Conservation (phyloP, 306 rosid species). For the Mimosa bimucronata region DNA sequence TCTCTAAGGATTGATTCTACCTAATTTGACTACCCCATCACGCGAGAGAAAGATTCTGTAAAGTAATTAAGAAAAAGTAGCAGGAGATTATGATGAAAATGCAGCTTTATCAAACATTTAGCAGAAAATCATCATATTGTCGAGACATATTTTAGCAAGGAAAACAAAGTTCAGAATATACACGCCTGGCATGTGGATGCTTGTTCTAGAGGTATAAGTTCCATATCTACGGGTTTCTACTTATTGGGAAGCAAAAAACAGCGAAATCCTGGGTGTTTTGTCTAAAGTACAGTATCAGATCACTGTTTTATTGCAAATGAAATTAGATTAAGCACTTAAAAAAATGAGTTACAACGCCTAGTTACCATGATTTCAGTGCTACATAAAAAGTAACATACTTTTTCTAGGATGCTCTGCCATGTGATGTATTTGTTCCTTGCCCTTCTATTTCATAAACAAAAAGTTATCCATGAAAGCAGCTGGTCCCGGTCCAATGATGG, state of each 20-base stretch:
- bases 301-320: conserved; percentile 28
- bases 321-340: conserved; percentile 29
- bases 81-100: background rate
- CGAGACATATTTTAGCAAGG: background rate
- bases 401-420: conserved; percentile 40
- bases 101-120: conserved; percentile 31
- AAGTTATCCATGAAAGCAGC: conserved; percentile 10
- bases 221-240: background rate
- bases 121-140: conserved; percentile 34
- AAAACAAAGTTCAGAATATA: background rate
- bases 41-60: background rate
- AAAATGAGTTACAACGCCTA: conserved; percentile 11
- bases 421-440: conserved; percentile 38
- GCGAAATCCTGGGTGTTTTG: conserved; percentile 29
- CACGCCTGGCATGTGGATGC: background rate
- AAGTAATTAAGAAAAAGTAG: background rate
- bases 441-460: conserved; percentile 25
- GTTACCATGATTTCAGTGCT: conserved; percentile 41
- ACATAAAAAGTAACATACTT: conserved; percentile 39
- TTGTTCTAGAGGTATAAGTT: background rate
- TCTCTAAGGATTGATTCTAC: background rate
- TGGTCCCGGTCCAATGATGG: conserved; percentile 8
- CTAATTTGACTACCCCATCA: conserved; percentile 6
- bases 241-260: background rate
- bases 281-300: conserved; percentile 26